Percentiles rank a stretch among this genome's conserved stretches.
Evolutionary conservation across 2,329 filamentous ascomycete genomes (phyloP).

Genomic region (Diaporthe sp.): DNA sequence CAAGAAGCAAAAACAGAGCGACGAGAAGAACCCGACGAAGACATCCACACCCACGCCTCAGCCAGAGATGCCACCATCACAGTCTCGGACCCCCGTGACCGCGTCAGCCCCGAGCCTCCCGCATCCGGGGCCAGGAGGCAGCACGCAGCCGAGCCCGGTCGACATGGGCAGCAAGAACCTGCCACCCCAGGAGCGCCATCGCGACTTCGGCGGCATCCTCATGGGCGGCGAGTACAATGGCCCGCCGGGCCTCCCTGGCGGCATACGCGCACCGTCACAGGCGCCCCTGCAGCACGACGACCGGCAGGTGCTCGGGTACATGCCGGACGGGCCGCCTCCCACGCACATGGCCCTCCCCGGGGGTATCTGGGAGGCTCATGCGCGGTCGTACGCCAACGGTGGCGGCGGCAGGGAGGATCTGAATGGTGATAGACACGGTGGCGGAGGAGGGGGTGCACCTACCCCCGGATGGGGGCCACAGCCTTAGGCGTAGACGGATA

Average conservation of each 20-base stretch:
- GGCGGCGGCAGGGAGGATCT: slow-evolving; percentile 3
- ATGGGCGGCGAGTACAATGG: slow-evolving; percentile 23
- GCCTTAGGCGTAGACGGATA: background rate
- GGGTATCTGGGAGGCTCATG: slow-evolving; percentile 8
- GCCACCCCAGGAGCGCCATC: slow-evolving; percentile 10
- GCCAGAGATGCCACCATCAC: slow-evolving; percentile 34
- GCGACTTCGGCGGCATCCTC: slow-evolving; percentile 30
- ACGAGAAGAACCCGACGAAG: slow-evolving; percentile 36
- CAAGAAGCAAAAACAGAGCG: slow-evolving; percentile 59
- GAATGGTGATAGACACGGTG: slow-evolving; percentile 14
- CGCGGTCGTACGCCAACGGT: slow-evolving; percentile 22
- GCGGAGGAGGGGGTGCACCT: background rate
- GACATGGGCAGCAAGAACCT: slow-evolving; percentile 14
- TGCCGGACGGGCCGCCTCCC: slow-evolving; percentile 4
- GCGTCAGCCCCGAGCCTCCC: slow-evolving; percentile 23
- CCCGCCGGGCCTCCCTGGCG: background rate
- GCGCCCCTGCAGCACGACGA: slow-evolving; percentile 12
- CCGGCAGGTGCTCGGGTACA: slow-evolving; percentile 9
- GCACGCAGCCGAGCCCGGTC: slow-evolving; percentile 12
- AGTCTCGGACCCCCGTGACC: slow-evolving; percentile 25
- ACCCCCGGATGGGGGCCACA: slow-evolving; percentile 30
- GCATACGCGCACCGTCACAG: slow-evolving; percentile 21
- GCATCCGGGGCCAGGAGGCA: background rate
- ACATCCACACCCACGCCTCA: slow-evolving; percentile 37
- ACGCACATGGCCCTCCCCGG: background rate